These are phyloP conservation scores for Coemansia reversa DNA, from an alignment of 192 early-diverging fungal genomes.

Conservation along the genomic window DNA sequence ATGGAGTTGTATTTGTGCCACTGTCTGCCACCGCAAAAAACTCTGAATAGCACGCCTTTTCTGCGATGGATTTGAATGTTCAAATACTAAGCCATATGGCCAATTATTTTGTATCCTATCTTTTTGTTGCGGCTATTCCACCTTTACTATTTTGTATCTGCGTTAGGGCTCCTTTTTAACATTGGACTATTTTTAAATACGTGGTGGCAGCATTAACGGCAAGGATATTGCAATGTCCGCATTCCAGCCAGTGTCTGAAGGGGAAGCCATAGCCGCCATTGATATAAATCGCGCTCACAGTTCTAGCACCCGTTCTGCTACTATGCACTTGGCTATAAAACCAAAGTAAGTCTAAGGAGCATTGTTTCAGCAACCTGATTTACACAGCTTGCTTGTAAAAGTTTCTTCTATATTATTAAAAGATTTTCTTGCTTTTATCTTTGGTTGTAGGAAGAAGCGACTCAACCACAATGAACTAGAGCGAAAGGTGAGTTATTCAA, in stretches of 20 bases:
- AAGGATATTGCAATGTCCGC: slow-evolving; percentile 19
- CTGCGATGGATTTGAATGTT: not conserved
- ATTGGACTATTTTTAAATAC: not conserved
- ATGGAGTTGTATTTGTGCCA: not conserved
- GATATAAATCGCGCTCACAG: slow-evolving; percentile 12
- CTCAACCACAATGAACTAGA: slow-evolving; percentile 57
- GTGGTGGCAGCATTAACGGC: not conserved
- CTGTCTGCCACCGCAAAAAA: not conserved
- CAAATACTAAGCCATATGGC: not conserved
- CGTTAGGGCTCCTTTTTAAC: not conserved
- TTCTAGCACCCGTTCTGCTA: not conserved
- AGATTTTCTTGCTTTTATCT: not conserved
- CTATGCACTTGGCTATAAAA: slow-evolving; percentile 4
- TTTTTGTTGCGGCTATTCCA: not conserved
- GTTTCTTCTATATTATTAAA: not conserved
- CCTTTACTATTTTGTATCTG: not conserved
- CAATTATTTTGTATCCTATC: slow-evolving; percentile 1
- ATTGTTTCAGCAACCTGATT: not conserved
- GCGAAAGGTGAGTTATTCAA: slow-evolving; percentile 41
- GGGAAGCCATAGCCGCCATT: slow-evolving; percentile 16
- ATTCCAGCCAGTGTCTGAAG: slow-evolving; percentile 23
- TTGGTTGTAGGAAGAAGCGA: slow-evolving; percentile 47
- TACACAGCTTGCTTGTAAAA: not conserved
- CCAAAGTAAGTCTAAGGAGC: slow-evolving; percentile 29
- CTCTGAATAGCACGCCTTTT: not conserved